Percentiles rank a stretch among this genome's conserved stretches.
Evolutionary conservation across 225 moss, liverwort and hornwort genomes (phyloP).

Genomic region (Rhytidiadelphus loreus): DNA sequence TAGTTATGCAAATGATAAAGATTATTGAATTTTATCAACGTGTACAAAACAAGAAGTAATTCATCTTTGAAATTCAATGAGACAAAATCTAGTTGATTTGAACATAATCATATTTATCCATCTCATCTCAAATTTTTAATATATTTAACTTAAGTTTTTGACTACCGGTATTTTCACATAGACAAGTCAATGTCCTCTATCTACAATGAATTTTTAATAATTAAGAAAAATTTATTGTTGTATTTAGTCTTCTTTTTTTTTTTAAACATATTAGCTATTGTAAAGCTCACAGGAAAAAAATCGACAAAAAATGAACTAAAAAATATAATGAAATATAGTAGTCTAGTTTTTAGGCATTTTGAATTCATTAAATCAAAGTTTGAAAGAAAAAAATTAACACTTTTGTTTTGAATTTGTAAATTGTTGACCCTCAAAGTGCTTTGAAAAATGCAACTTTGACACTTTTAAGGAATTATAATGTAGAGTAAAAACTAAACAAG

Average conservation of each 20-base stretch:
- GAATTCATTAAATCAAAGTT: background rate
- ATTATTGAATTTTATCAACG: too few species aligned
- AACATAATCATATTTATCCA: background rate
- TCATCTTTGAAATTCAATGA: background rate
- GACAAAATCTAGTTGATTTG: background rate
- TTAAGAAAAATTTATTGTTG: too few species aligned
- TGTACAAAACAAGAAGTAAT: background rate
- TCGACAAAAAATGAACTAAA: too few species aligned
- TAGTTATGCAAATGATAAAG: too few species aligned
- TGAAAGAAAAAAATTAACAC: background rate
- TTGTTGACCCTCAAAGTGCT: too few species aligned
- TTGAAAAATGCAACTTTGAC: background rate
- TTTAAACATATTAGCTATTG: background rate
- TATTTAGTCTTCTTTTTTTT: background rate
- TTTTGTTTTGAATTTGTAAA: background rate
- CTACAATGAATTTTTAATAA: background rate
- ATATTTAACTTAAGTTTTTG: background rate
- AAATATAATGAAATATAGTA: too few species aligned
- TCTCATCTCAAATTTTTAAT: background rate
- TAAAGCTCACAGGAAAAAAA: background rate
- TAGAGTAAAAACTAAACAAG: background rate
- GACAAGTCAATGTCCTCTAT: background rate
- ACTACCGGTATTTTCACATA: too few species aligned
- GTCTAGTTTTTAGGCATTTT: background rate
- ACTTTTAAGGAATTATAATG: too few species aligned